These are phyloP conservation scores for Aspergillus hiratsukae DNA, from an alignment of 2,329 filamentous ascomycete species.

Conservation along the genomic window DNA sequence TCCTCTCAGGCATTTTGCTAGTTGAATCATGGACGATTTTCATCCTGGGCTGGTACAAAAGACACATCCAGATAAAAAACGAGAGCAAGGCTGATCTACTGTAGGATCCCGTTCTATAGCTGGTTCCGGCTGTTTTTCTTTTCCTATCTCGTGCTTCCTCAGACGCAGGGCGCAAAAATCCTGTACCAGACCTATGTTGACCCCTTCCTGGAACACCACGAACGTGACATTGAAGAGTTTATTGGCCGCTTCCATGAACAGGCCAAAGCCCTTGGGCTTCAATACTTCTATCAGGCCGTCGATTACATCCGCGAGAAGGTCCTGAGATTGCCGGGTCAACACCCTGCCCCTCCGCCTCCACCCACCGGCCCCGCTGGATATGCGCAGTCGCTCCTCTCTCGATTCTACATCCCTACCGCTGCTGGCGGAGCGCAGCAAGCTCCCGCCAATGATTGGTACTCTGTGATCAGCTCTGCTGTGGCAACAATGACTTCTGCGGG, in stretches of 20 bases:
- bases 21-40: conserved; percentile 85
- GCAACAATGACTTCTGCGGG: conserved; percentile 52
- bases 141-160: conserved; percentile 92
- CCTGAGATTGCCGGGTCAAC: conserved; percentile 67
- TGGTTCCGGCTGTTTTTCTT: conserved; percentile 84
- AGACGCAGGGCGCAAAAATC: conserved; percentile 85
- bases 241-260: conserved; percentile 78
- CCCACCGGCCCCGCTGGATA: conserved; percentile 51
- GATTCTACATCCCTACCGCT: conserved; percentile 77
- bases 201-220: conserved; percentile 83
- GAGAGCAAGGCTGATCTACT: not conserved
- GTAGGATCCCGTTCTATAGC: conserved; percentile 84
- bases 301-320: conserved; percentile 70
- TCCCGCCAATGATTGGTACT: conserved; percentile 65
- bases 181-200: conserved; percentile 83
- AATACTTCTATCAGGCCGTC: conserved; percentile 67
- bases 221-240: conserved; percentile 81
- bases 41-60: conserved; percentile 69
- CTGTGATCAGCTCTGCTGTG: conserved; percentile 69
- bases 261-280: conserved; percentile 69
- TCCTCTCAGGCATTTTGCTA: conserved; percentile 74
- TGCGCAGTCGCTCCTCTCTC: conserved; percentile 74
- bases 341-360: conserved; percentile 44
- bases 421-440: conserved; percentile 43
- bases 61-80: not conserved